These are phyloP conservation scores for Fusarium torreyae DNA, from an alignment of 2,329 filamentous ascomycete species.

Conservation along the genomic window DNA sequence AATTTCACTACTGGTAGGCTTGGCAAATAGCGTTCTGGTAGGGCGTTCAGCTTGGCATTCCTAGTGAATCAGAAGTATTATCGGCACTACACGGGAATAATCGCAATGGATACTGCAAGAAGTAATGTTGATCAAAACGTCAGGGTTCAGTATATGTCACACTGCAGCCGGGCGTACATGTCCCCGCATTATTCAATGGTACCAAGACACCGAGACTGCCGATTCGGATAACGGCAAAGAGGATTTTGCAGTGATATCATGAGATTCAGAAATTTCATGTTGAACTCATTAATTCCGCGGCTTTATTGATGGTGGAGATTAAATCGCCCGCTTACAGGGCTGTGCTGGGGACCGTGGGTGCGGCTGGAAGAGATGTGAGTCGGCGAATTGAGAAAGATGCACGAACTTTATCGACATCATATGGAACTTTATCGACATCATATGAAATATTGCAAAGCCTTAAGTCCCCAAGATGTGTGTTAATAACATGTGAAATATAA, in stretches of 20 bases:
- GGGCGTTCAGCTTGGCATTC: constrained; percentile 19
- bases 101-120: not conserved
- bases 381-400: not conserved
- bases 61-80: not conserved
- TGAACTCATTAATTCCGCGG: constrained; percentile 9
- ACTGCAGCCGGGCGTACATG: constrained; percentile 26
- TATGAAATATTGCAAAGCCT: not conserved
- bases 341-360: constrained; percentile 16
- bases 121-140: too few relatives aligned
- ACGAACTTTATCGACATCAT: not conserved
- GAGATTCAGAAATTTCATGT: not conserved
- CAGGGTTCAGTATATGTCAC: not conserved
- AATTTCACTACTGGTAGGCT: constrained; percentile 15
- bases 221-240: constrained; percentile 38
- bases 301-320: constrained; percentile 12
- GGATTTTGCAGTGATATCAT: constrained; percentile 9
- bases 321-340: constrained; percentile 11
- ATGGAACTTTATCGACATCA: not conserved
- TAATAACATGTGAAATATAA: not conserved
- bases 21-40: constrained; percentile 22
- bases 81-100: not conserved
- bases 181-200: constrained; percentile 16
- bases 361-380: not conserved
- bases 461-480: not conserved
- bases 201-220: constrained; percentile 14